Conservation (phyloP, 495 filamentous ascomycete species). For the Hamigera avellanea region DNA sequence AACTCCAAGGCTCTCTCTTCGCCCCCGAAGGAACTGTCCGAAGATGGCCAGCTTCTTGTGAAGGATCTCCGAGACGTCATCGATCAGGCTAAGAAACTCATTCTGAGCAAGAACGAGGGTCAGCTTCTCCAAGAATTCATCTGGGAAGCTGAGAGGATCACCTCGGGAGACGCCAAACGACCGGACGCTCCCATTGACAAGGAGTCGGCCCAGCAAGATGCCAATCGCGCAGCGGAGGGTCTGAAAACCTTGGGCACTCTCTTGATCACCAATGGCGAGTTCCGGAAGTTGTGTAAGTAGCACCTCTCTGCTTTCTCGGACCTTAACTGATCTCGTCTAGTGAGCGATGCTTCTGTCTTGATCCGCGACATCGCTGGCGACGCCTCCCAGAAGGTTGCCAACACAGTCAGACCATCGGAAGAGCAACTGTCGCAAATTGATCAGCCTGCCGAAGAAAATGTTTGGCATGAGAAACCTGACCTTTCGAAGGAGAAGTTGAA, state of each 20-base stretch:
- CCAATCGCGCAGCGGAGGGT: conserved; percentile 70
- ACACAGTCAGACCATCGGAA: conserved; percentile 62
- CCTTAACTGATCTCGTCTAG: conserved; percentile 25
- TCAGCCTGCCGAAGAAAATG: conserved; percentile 72
- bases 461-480: conserved; percentile 85
- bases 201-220: conserved; percentile 67
- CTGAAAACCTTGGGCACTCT: conserved; percentile 79
- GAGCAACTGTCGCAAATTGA: conserved; percentile 73
- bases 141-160: conserved; percentile 74
- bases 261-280: conserved; percentile 91
- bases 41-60: conserved; percentile 68
- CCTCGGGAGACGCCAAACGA: conserved; percentile 40
- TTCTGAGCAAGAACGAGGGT: conserved; percentile 93
- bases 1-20: conserved; percentile 50
- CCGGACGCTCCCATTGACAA: conserved; percentile 61
- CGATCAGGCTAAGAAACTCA: conserved; percentile 72
- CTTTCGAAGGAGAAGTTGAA: conserved; percentile 60
- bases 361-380: conserved; percentile 86
- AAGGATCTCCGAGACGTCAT: conserved; percentile 72
- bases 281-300: conserved; percentile 77
- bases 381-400: conserved; percentile 73
- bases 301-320: not conserved
- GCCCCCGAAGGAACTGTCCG: conserved; percentile 69
- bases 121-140: conserved; percentile 94
- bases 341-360: conserved; percentile 76